phyloP scores from a whole-genome alignment of 495 filamentous ascomycete species.

The Rhypophila decipiens region DNA sequence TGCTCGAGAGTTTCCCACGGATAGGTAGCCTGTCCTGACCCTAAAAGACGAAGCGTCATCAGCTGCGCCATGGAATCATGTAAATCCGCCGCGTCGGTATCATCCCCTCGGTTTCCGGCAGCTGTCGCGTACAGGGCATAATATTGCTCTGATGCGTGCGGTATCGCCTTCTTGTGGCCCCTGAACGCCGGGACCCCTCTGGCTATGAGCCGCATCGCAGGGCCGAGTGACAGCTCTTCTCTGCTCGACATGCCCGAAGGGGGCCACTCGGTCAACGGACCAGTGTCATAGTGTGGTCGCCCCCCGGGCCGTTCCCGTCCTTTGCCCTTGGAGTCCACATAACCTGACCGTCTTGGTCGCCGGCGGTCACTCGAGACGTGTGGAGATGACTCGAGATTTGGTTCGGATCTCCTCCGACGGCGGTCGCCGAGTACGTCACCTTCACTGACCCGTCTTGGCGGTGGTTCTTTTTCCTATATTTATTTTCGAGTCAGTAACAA shows the following conservation, averaged over 20 bases:
- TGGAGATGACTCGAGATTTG: not conserved
- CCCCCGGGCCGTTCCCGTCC: slow-evolving; percentile 30
- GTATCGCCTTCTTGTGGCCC: slow-evolving; percentile 39
- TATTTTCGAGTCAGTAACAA: not conserved
- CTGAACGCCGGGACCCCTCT: slow-evolving; percentile 40
- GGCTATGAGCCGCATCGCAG: slow-evolving; percentile 43
- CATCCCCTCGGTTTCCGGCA: slow-evolving; percentile 38
- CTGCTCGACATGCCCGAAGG: slow-evolving; percentile 34
- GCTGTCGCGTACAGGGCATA: slow-evolving; percentile 43
- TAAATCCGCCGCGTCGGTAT: slow-evolving; percentile 36
- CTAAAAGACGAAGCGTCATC: slow-evolving; percentile 38
- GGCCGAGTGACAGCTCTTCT: slow-evolving; percentile 38
- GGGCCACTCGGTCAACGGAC: slow-evolving; percentile 42
- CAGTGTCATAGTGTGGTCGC: slow-evolving; percentile 20
- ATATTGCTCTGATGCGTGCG: slow-evolving; percentile 43
- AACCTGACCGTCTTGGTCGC: slow-evolving; percentile 33
- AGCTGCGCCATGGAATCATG: slow-evolving; percentile 46
- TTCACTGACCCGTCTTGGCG: slow-evolving; percentile 22
- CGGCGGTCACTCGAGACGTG: slow-evolving; percentile 22
- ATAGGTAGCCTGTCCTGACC: slow-evolving; percentile 28
- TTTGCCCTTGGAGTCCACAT: slow-evolving; percentile 36
- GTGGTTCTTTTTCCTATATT: slow-evolving; percentile 18
- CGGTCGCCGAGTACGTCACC: slow-evolving; percentile 17
- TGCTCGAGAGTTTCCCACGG: slow-evolving; percentile 64
- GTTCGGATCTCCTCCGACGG: slow-evolving; percentile 13